phyloP scores from a whole-genome alignment of 305 asterid genomes.

The Plantago coronopus region DNA sequence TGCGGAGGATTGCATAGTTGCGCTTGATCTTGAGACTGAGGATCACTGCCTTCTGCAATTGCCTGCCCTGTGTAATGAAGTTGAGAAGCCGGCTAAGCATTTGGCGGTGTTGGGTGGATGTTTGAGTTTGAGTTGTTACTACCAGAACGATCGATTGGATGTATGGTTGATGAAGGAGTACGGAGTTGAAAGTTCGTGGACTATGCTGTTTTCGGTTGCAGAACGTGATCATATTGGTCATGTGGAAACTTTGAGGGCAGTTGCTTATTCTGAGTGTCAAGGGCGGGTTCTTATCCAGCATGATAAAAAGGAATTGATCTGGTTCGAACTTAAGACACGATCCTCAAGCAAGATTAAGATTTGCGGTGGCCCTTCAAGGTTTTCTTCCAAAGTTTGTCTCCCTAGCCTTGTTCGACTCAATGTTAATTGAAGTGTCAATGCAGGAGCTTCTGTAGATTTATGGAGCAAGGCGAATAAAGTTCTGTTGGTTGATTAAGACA shows the following conservation, averaged over 20 bases:
- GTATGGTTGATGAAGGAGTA: conserved; percentile 32
- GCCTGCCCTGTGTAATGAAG: conserved; percentile 8
- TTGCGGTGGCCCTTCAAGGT: conserved; percentile 11
- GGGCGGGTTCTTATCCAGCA: conserved; percentile 27
- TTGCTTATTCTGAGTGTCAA: conserved; percentile 19
- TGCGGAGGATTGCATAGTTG: conserved; percentile 24
- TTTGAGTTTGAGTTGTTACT: conserved; percentile 28
- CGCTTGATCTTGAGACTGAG: conserved; percentile 26
- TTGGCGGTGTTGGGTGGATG: conserved; percentile 29
- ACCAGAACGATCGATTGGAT: conserved; percentile 29
- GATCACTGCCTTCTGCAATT: conserved; percentile 18
- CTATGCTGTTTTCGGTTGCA: conserved; percentile 26
- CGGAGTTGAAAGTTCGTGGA: conserved; percentile 23
- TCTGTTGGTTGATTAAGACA: no score
- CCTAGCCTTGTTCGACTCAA: conserved; percentile 30
- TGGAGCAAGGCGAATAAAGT: conserved; percentile 1
- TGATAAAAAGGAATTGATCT: conserved; percentile 27
- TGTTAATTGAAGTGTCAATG: conserved; percentile 9
- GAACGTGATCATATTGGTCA: conserved; percentile 19
- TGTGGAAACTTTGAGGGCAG: conserved; percentile 28
- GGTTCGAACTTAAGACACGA: conserved; percentile 23
- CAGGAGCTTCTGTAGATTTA: neutral
- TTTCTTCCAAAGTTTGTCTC: conserved; percentile 21
- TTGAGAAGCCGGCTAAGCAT: conserved; percentile 21
- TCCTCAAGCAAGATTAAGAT: conserved; percentile 17